A percentile compares a stretch with the other conserved stretches of the same genome.
Conservation (phyloP, 768 basidiomycete species). For the Pleurotus ostreatus region DNA sequence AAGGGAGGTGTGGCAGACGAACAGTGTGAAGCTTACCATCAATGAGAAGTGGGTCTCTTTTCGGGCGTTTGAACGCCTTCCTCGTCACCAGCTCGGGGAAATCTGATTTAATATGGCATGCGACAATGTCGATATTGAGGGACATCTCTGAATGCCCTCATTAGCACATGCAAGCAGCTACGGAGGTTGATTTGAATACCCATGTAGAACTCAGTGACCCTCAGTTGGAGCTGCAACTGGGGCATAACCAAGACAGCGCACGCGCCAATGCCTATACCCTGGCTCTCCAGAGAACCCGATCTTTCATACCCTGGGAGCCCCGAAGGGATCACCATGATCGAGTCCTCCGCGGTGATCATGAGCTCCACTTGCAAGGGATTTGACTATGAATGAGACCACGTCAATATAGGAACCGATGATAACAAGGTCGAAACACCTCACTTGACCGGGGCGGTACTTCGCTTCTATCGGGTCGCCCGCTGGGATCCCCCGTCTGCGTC, state of each 20-base stretch:
- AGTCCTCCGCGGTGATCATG: constrained; percentile 45
- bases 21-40: constrained; percentile 28
- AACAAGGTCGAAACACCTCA: constrained; percentile 25
- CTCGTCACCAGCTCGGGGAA: constrained; percentile 40
- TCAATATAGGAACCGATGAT: neutral
- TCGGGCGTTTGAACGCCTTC: constrained; percentile 14
- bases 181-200: constrained; percentile 35
- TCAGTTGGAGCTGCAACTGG: constrained; percentile 69
- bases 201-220: constrained; percentile 87
- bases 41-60: constrained; percentile 41
- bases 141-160: constrained; percentile 57
- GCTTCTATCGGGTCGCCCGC: constrained; percentile 78
- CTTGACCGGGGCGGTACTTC: constrained; percentile 80
- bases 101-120: constrained; percentile 43
- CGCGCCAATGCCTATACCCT: constrained; percentile 39
- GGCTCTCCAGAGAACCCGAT: constrained; percentile 16
- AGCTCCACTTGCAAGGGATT: constrained; percentile 81
- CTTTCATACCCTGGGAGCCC: constrained; percentile 60
- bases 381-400: constrained; percentile 37
- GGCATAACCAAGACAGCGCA: constrained; percentile 58
- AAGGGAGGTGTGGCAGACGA: neutral
- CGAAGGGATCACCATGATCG: constrained; percentile 60
- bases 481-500: constrained; percentile 49
- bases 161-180: too few relatives aligned
- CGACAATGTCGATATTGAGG: constrained; percentile 63